Percentiles rank a stretch among this genome's conserved stretches.
Evolutionary conservation across 2,329 filamentous ascomycete species (phyloP).

Genomic region (Alternaria sp.): DNA sequence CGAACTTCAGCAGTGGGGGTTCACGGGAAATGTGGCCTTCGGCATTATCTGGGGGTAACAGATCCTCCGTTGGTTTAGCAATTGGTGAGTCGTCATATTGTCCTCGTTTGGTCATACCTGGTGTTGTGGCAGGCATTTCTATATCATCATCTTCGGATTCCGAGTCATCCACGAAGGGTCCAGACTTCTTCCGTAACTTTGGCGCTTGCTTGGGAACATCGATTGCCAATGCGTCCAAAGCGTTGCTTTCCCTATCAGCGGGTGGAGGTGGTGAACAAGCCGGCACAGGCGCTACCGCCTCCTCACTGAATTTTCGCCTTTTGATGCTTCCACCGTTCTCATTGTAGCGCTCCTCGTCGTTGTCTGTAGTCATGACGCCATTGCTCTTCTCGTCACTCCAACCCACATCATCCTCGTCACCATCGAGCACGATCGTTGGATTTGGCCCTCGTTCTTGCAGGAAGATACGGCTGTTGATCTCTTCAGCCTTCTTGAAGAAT

Average conservation of each 20-base stretch:
- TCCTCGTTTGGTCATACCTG: conserved; percentile 36
- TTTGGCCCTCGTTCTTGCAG: conserved; percentile 43
- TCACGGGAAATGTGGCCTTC: conserved; percentile 9
- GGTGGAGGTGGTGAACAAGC: conserved; percentile 43
- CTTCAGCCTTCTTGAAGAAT: conserved; percentile 64
- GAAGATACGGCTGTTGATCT: conserved; percentile 51
- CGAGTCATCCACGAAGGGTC: conserved; percentile 77
- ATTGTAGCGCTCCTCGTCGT: conserved; percentile 51
- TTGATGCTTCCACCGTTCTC: conserved; percentile 56
- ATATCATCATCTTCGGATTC: conserved; percentile 62
- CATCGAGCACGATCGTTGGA: conserved; percentile 30
- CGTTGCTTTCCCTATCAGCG: conserved; percentile 18
- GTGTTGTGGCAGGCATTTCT: conserved; percentile 19
- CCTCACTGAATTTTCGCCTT: conserved; percentile 50
- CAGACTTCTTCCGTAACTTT: conserved; percentile 53
- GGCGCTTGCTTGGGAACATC: conserved; percentile 19
- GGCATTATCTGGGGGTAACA: conserved; percentile 18
- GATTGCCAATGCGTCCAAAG: conserved; percentile 13
- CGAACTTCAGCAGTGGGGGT: conserved; percentile 51
- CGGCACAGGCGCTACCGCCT: conserved; percentile 52
- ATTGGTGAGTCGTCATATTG: conserved; percentile 20
- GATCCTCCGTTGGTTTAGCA: conserved; percentile 37
- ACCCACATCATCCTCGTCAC: conserved; percentile 38
- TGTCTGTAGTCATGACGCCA: conserved; percentile 31
- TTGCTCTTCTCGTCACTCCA: conserved; percentile 43